These are phyloP conservation scores for Verticillium albo-atrum DNA, from an alignment of 2,329 filamentous ascomycete genomes.

Conservation along the genomic window DNA sequence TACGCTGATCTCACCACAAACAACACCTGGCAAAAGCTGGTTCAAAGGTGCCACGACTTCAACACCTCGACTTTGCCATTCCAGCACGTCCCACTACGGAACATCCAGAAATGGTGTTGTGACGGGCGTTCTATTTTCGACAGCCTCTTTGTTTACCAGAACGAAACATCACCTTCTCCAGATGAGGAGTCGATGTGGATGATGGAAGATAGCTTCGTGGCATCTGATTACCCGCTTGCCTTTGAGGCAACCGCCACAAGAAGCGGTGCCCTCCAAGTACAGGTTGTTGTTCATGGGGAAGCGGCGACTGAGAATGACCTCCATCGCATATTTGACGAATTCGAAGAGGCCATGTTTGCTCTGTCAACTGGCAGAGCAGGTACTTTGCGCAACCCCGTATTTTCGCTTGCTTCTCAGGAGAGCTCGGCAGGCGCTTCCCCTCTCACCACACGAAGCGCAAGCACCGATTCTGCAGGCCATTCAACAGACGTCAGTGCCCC, in stretches of 20 bases:
- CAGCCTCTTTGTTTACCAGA: slow-evolving; percentile 77
- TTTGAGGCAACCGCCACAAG: slow-evolving; percentile 62
- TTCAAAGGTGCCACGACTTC: slow-evolving; percentile 64
- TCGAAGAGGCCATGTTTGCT: slow-evolving; percentile 21
- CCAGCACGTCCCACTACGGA: slow-evolving; percentile 73
- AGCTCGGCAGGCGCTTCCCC: background rate
- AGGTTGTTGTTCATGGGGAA: slow-evolving; percentile 51
- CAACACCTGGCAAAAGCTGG: slow-evolving; percentile 55
- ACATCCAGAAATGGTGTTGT: slow-evolving; percentile 75
- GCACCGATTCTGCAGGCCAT: background rate
- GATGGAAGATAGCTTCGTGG: slow-evolving; percentile 38
- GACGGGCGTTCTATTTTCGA: slow-evolving; percentile 65
- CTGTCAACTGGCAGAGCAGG: background rate
- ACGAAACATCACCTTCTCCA: slow-evolving; percentile 27
- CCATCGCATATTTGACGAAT: slow-evolving; percentile 30
- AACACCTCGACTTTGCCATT: slow-evolving; percentile 65
- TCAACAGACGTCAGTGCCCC: slow-evolving; percentile 1
- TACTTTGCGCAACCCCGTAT: background rate
- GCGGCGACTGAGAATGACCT: slow-evolving; percentile 13
- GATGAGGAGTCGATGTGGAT: slow-evolving; percentile 47
- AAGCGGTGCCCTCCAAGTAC: slow-evolving; percentile 46
- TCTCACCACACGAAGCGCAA: background rate
- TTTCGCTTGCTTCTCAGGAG: background rate
- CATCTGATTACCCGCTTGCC: slow-evolving; percentile 70
- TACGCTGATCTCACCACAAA: slow-evolving; percentile 38